Conservation (phyloP, 495 filamentous ascomycete species). For the Wilcoxina mikolae region DNA sequence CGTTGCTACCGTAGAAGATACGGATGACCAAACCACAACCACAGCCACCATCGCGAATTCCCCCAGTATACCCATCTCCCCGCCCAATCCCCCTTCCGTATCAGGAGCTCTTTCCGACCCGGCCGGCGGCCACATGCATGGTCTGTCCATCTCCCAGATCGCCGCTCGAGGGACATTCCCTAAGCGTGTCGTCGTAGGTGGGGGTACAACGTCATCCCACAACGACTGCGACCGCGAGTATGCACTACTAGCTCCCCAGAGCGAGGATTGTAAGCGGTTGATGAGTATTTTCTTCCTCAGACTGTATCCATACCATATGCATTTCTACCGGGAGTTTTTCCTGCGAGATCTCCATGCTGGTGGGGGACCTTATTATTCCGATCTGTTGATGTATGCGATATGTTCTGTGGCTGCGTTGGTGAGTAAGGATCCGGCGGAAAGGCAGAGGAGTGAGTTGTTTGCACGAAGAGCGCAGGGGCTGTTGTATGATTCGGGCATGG, state of each 20-base stretch:
- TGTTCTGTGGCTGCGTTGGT: slow-evolving; percentile 29
- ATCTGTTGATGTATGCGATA: slow-evolving; percentile 29
- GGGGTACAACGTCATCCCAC: too few relatives aligned
- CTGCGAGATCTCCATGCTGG: slow-evolving; percentile 27
- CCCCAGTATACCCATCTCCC: too few relatives aligned
- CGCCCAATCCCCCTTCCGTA: too few relatives aligned
- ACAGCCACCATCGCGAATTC: background rate
- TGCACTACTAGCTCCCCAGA: slow-evolving; percentile 3
- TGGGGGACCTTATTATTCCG: slow-evolving; percentile 28
- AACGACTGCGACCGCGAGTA: background rate
- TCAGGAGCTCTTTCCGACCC: too few relatives aligned
- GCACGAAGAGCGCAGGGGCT: slow-evolving; percentile 27
- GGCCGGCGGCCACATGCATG: too few relatives aligned
- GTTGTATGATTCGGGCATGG: slow-evolving; percentile 26
- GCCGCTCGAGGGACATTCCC: too few relatives aligned
- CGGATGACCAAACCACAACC: background rate
- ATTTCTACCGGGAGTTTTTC: slow-evolving; percentile 29
- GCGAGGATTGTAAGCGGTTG: slow-evolving; percentile 23
- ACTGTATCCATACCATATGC: slow-evolving; percentile 29
- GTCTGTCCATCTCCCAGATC: too few relatives aligned
- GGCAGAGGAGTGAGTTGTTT: slow-evolving; percentile 28
- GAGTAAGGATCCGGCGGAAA: slow-evolving; percentile 19
- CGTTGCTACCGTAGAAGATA: background rate
- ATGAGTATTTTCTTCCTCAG: slow-evolving; percentile 28
- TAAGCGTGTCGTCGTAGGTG: too few relatives aligned